Evolutionary conservation across 1,284 basidiomycete genomes (phyloP).

Genomic region (Fomitopsis schrenkii): DNA sequence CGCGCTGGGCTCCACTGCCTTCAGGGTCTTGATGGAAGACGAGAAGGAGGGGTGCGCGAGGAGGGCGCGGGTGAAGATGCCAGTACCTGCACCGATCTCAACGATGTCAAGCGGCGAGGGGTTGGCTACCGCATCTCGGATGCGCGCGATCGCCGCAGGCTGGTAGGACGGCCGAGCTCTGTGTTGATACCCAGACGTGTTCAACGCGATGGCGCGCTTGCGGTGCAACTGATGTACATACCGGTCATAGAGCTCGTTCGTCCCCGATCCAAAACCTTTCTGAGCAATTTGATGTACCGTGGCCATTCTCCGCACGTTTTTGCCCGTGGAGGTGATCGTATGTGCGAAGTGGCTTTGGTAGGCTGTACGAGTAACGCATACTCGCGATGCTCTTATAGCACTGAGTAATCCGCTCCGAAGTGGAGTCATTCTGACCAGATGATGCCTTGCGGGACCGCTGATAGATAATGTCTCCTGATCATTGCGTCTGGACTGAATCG

Average conservation of each 20-base stretch:
- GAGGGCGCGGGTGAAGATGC: conserved; percentile 75
- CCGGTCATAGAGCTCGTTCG: conserved; percentile 75
- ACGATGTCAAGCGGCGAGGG: conserved; percentile 51
- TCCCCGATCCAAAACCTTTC: conserved; percentile 63
- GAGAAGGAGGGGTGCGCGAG: conserved; percentile 58
- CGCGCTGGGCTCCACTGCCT: conserved; percentile 68
- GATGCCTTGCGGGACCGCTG: background rate
- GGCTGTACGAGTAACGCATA: background rate
- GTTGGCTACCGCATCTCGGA: conserved; percentile 42
- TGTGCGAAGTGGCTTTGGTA: background rate
- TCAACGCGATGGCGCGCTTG: background rate
- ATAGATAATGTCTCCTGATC: background rate
- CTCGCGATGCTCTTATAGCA: background rate
- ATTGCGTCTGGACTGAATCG: background rate
- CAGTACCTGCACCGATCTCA: conserved; percentile 73
- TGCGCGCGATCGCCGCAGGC: conserved; percentile 46
- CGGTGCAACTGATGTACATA: conserved; percentile 18
- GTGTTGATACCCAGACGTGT: background rate
- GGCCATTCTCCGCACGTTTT: conserved; percentile 8
- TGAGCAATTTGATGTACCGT: conserved; percentile 54
- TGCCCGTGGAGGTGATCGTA: background rate
- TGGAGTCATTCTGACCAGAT: background rate
- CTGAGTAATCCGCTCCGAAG: background rate
- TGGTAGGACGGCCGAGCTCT: conserved; percentile 75
- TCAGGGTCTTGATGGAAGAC: conserved; percentile 43